phyloP scores from a whole-genome alignment of 2,329 filamentous ascomycete species.

The Pestalotiopsis sp. region DNA sequence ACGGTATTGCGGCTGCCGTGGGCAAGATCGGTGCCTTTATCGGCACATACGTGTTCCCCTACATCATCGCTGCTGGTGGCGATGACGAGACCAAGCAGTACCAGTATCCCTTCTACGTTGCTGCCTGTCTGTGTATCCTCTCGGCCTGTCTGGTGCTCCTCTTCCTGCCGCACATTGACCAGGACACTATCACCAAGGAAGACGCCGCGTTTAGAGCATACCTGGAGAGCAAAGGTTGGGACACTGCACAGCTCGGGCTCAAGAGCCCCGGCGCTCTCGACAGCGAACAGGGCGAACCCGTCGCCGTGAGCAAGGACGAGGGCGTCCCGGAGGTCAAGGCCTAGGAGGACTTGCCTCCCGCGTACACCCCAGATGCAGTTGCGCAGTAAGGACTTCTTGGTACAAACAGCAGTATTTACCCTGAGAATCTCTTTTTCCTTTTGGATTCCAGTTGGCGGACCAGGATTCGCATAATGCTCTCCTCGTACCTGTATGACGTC shows the following conservation, averaged over 20 bases:
- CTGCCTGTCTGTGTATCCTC: conserved; percentile 74
- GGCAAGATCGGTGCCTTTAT: conserved; percentile 85
- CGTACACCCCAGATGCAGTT: neutral
- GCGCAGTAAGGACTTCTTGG: too few species aligned
- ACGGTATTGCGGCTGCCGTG: conserved; percentile 70
- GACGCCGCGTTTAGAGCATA: conserved; percentile 76
- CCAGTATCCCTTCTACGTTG: conserved; percentile 91
- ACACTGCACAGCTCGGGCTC: conserved; percentile 59
- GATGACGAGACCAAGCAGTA: conserved; percentile 58
- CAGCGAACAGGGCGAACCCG: conserved; percentile 5
- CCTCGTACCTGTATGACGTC: neutral
- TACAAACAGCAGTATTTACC: neutral
- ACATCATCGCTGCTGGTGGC: conserved; percentile 65
- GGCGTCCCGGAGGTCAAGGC: neutral
- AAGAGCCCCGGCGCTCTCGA: conserved; percentile 18
- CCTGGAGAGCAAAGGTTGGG: conserved; percentile 74
- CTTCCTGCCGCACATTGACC: conserved; percentile 74
- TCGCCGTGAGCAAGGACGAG: neutral
- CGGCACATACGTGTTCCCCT: conserved; percentile 79
- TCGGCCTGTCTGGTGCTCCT: conserved; percentile 67
- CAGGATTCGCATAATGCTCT: neutral
- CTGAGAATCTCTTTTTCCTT: neutral
- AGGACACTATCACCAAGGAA: conserved; percentile 82
- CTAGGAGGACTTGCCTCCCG: neutral
- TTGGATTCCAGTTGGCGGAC: neutral